Conservation (phyloP, 1,284 basidiomycete genomes). For the Cutaneotrichosporon mucoides region DNA sequence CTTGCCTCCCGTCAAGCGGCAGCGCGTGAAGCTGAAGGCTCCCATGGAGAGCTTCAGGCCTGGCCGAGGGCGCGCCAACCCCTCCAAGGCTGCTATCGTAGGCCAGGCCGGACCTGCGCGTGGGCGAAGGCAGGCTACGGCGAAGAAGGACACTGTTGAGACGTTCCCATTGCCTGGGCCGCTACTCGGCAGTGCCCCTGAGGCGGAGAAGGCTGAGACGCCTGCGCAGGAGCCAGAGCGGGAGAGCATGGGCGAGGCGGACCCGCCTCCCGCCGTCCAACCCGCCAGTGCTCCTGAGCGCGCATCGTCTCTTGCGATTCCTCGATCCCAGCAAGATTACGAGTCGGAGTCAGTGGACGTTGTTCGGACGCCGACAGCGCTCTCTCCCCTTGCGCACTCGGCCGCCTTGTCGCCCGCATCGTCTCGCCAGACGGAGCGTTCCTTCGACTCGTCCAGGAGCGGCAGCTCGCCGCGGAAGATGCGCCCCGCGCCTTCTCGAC, state of each 20-base stretch:
- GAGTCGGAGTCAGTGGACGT: background rate
- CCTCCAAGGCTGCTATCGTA: conserved; percentile 10
- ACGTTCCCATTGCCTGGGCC: conserved; percentile 15
- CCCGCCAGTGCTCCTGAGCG: too few relatives aligned
- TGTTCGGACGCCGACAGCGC: conserved; percentile 1
- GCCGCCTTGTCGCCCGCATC: conserved; percentile 10
- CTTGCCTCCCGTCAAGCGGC: conserved; percentile 31
- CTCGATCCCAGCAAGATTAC: background rate
- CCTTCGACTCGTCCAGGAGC: conserved; percentile 2
- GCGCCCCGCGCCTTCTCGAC: background rate
- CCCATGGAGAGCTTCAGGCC: conserved; percentile 42
- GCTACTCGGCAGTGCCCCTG: too few relatives aligned
- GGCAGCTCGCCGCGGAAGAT: conserved; percentile 6
- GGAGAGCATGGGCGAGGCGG: too few relatives aligned
- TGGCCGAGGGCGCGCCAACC: conserved; percentile 8
- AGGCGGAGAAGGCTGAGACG: too few relatives aligned
- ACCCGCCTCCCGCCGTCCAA: too few relatives aligned
- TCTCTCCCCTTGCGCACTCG: background rate
- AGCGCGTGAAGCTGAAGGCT: conserved; percentile 37
- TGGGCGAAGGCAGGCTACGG: background rate
- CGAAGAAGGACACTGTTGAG: background rate
- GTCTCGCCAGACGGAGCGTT: conserved; percentile 8
- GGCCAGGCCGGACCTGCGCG: background rate
- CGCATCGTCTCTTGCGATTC: conserved; percentile 1
- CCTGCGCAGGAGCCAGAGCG: too few relatives aligned